These are phyloP conservation scores for Trichosporon coremiiforme DNA, from an alignment of 1,284 basidiomycete genomes.

Conservation along the genomic window DNA sequence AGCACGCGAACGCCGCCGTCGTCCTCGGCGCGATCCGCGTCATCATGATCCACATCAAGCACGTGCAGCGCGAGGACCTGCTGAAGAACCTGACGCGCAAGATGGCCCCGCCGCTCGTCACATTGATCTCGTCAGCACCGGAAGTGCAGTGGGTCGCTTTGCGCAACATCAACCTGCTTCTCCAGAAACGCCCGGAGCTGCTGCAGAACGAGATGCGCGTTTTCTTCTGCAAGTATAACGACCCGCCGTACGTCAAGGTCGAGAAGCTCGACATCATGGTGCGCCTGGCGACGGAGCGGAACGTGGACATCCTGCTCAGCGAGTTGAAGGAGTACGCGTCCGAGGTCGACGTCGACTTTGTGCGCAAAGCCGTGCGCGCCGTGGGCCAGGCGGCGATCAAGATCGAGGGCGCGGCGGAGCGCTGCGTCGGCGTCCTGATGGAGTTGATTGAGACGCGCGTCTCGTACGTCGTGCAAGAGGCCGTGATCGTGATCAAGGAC, in stretches of 20 bases:
- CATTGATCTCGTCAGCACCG: slow-evolving; percentile 89
- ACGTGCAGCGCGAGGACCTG: slow-evolving; percentile 80
- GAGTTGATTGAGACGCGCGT: slow-evolving; percentile 90
- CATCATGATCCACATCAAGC: slow-evolving; percentile 93
- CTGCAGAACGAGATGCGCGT: slow-evolving; percentile 97
- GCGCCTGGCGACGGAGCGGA: slow-evolving; percentile 84
- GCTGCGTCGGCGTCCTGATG: slow-evolving; percentile 84
- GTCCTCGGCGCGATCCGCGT: slow-evolving; percentile 95
- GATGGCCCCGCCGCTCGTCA: slow-evolving; percentile 97
- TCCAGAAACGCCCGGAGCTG: slow-evolving; percentile 88
- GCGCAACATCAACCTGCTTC: slow-evolving; percentile 93
- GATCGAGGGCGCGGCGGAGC: slow-evolving; percentile 83
- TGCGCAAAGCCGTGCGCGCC: slow-evolving; percentile 93
- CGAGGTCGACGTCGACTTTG: slow-evolving; percentile 97
- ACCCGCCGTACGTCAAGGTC: slow-evolving; percentile 97
- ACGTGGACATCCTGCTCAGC: slow-evolving; percentile 85
- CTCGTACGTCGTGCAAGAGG: slow-evolving; percentile 96
- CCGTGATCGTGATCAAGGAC: slow-evolving; percentile 95
- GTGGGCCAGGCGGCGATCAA: slow-evolving; percentile 98
- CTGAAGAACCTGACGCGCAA: slow-evolving; percentile 85
- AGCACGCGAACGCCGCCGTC: slow-evolving; percentile 93
- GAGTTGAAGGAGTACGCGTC: slow-evolving; percentile 98
- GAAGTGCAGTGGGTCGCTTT: slow-evolving; percentile 99
- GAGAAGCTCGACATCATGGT: slow-evolving; percentile 99
- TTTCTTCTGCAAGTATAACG: slow-evolving; percentile 99